Evolutionary conservation across 1,284 basidiomycete species (phyloP), one percentile per base, ranked within the genome.

Genomic region (Moniliella sp.): DNA sequence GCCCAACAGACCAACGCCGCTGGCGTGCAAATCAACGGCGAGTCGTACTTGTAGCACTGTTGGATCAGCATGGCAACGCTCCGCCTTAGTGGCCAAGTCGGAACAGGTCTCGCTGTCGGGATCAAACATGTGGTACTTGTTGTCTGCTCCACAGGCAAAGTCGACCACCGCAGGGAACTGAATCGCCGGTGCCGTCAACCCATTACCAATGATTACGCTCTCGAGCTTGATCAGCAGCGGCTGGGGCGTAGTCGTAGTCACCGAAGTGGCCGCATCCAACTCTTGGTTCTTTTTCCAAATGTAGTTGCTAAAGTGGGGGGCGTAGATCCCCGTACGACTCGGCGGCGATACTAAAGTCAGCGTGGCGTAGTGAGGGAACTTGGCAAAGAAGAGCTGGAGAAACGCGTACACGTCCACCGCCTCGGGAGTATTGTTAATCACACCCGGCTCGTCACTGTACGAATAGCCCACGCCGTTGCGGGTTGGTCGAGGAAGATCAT

Each of bases 331-430:
- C 69, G 48, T 70, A 71, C 0, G 64, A 66, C 46, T 71, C 68
- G 15, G 67, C 69, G 2, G 66, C 62, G 25, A 68, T 61, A 29
- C 42, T 48, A 39, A 61, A 57, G 35, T 45, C 8, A 46, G 42
- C 27, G 48, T 39, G 12, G 50, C 46, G 34, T 57, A 61, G 29
- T 50, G 30, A 25, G 48, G 45, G 45, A 53, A 61, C n/a, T n/a
- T 41, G 68, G 64, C 39, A n/a, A 84, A 66, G 70, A 91, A 91
- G 27, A 91, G 70, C 50, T 82, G 67, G 31, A 88, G 67, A 71
- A 91, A 88, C 1, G 78, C 78, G 48, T 81, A 81, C 13, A 88
- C 79, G 45, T 91, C 83, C 55, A 72, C 80, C 3, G 76, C 75
- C 27, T 71, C 70, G 10, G 75, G 74, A 37, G 72, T 75, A 18